Evolutionary conservation across 352 stramenopile species (phyloP), one percentile per base, ranked within the genome.

Genomic region (Elongisporangium prolatum): DNA sequence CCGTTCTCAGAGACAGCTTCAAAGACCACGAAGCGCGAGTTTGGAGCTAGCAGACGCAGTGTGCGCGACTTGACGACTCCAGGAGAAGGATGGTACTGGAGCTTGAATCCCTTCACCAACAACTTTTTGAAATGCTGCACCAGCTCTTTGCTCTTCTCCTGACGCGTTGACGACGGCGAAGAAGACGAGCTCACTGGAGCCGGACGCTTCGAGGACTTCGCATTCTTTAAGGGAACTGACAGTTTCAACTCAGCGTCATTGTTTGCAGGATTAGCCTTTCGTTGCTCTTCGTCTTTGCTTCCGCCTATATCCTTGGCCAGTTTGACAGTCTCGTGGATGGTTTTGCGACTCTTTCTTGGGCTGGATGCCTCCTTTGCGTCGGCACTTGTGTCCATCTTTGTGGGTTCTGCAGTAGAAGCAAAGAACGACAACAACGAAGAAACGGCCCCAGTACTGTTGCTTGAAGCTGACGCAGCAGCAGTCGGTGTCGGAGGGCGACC

Each of bases 101-200:
- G 63, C 59, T 74, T 59, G 44, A 88, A 89, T 5, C 77, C 80
- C 40, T 88, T 87, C 20, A 78, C 65, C 51, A 89, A 66, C 18
- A 89, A 69, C 60, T 84, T 89, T 50, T 88, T 88, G 68, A 89
- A 89, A 51, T 89, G 80, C 6, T 82, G 58, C 2, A 89, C 68
- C 38, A 89, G 65, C 52, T 87, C 68, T 14, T 77, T 80, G 28
- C 71, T 77, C 61, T 89, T 89, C 28, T 84, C 75, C 6, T 69
- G 65, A 18, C 59, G 63, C 50, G 48, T 56, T 18, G 59, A 59
- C 1, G 40, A n/a, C 17, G 56, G n/a, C n/a, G n/a, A n/a, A n/a
- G 40, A 16, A 21, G 57, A 18, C 4, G 34, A 10, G 5, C 24
- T 22, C 14, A 24, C 48, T 56, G 20, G 16, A 20, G 13, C 13